Evolutionary conservation across 495 filamentous ascomycete genomes (phyloP).

Genomic region (Penicillium paradoxum): DNA sequence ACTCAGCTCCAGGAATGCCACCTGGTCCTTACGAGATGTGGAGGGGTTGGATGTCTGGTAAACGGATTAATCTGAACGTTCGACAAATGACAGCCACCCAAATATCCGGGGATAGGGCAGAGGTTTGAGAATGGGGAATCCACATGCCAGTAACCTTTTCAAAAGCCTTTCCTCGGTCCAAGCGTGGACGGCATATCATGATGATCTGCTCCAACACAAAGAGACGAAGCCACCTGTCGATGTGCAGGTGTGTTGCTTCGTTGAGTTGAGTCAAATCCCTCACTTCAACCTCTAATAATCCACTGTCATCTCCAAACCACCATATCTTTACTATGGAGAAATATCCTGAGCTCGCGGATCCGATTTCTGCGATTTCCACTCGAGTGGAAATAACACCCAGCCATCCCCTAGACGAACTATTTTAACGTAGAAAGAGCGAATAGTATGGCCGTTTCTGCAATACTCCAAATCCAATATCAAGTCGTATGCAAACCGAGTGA

Average conservation of each 20-base stretch:
- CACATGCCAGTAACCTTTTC: not conserved
- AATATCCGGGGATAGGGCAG: not conserved
- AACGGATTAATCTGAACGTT: constrained; percentile 86
- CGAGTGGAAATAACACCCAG: not conserved
- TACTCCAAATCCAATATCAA: not conserved
- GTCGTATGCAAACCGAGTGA: not conserved
- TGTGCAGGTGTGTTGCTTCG: not conserved
- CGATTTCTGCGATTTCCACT: not conserved
- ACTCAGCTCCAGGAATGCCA: constrained; percentile 17
- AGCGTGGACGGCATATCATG: not conserved
- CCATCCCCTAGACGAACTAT: not conserved
- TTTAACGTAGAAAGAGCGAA: not conserved
- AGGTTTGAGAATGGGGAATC: not conserved
- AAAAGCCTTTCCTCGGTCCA: not conserved
- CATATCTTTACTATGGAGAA: not conserved
- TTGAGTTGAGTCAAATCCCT: not conserved
- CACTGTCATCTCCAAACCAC: not conserved
- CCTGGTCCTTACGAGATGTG: constrained; percentile 50
- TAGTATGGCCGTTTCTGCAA: not conserved
- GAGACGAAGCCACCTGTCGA: not conserved
- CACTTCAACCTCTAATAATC: not conserved
- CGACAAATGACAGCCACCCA: constrained; percentile 70
- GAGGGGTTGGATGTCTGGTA: constrained; percentile 79
- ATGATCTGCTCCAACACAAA: not conserved
- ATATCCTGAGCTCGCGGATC: not conserved